Conservation (phyloP, 192 early-diverging fungal genomes). For the Backusella morwellensis region DNA sequence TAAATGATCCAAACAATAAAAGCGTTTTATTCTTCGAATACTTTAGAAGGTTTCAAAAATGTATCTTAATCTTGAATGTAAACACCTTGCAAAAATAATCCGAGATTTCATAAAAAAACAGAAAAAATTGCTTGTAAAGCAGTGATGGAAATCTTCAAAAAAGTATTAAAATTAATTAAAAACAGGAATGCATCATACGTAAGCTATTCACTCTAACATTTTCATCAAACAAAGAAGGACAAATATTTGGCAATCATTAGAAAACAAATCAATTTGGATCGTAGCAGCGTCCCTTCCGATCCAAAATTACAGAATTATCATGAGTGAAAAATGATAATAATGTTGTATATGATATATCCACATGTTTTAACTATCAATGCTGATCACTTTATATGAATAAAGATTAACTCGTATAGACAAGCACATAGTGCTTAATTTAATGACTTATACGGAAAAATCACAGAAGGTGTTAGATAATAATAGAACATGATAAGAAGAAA, state of each 20-base stretch:
- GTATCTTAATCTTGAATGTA: background rate
- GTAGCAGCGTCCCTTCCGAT: too few species aligned
- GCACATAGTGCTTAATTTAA: too few species aligned
- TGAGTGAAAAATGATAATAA: too few species aligned
- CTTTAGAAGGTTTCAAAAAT: background rate
- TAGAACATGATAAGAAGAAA: background rate
- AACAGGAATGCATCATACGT: background rate
- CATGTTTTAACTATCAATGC: too few species aligned
- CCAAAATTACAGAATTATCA: too few species aligned
- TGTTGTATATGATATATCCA: too few species aligned
- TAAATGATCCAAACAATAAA: background rate
- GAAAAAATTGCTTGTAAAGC: background rate
- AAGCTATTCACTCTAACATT: background rate
- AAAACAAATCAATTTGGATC: too few species aligned
- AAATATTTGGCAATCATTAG: too few species aligned
- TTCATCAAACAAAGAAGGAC: too few species aligned
- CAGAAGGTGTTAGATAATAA: background rate
- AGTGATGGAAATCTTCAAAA: background rate
- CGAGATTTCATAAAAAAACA: background rate
- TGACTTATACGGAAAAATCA: background rate
- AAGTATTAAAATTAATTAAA: background rate
- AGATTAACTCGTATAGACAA: too few species aligned
- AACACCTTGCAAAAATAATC: background rate
- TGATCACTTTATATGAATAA: too few species aligned
- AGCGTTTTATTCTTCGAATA: background rate